phyloP scores from a whole-genome alignment of 1,139 yeast species.

The Barnettozyma hawaiiensis region DNA sequence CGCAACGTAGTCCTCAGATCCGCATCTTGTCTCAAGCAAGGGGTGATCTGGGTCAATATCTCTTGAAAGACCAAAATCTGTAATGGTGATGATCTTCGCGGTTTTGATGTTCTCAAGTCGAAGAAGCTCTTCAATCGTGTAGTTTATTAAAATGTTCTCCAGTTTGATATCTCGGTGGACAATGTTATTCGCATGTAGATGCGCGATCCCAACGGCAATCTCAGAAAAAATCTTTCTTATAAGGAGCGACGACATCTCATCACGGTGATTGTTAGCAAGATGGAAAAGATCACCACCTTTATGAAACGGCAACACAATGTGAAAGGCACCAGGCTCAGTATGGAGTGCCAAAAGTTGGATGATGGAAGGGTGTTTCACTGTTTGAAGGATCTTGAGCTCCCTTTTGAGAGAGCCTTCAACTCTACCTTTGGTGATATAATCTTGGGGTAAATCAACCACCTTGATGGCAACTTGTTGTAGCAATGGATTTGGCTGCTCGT shows the following conservation, averaged over 20 bases:
- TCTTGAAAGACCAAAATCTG: constrained; percentile 88
- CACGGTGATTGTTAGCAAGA: constrained; percentile 43
- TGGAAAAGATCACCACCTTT: constrained; percentile 80
- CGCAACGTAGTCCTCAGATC: constrained; percentile 91
- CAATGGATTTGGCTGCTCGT: constrained; percentile 6
- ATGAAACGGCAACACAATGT: constrained; percentile 70
- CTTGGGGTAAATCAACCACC: constrained; percentile 25
- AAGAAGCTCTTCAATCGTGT: constrained; percentile 30
- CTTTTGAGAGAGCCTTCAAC: constrained; percentile 67
- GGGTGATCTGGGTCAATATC: constrained; percentile 54
- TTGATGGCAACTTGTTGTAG: constrained; percentile 32
- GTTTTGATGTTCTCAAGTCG: constrained; percentile 19
- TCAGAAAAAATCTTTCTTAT: constrained; percentile 65
- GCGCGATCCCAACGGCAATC: constrained; percentile 60
- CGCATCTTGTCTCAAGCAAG: constrained; percentile 78
- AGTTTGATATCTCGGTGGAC: constrained; percentile 87
- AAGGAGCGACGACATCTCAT: constrained; percentile 38
- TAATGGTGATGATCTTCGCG: constrained; percentile 51
- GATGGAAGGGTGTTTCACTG: constrained; percentile 38
- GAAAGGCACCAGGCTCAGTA: constrained; percentile 28
- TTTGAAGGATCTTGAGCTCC: constrained; percentile 61
- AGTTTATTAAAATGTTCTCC: constrained; percentile 65
- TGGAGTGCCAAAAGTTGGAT: constrained; percentile 35
- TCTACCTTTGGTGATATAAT: constrained; percentile 38
- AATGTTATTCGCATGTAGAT: constrained; percentile 59